phyloP scores from a whole-genome alignment of 257 asterid genomes.

The Solanum phureja region DNA sequence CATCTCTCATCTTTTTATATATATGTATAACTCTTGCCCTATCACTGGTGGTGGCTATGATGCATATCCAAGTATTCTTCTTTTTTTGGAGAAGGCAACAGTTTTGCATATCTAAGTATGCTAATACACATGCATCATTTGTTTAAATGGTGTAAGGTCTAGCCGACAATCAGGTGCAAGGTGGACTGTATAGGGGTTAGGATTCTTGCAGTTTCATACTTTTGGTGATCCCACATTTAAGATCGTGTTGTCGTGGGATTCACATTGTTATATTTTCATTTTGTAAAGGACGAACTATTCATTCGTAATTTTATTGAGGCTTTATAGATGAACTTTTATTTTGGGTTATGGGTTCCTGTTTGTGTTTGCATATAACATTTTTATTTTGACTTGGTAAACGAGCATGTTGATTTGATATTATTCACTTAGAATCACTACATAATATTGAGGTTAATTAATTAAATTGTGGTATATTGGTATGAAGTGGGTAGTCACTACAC shows the following conservation, averaged over 20 bases:
- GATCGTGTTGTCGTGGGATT: not conserved
- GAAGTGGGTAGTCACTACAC: not conserved
- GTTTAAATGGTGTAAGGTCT: not conserved
- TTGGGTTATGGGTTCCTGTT: not conserved
- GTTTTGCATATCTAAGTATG: not conserved
- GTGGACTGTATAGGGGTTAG: not conserved
- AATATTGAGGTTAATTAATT: not conserved
- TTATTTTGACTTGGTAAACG: not conserved
- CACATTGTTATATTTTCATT: not conserved
- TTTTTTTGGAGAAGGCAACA: no score
- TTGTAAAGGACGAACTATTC: not conserved
- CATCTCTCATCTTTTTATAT: not conserved
- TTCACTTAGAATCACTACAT: not conserved
- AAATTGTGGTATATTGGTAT: not conserved
- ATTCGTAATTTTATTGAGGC: not conserved
- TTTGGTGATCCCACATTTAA: not conserved
- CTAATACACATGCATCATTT: not conserved
- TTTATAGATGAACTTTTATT: not conserved
- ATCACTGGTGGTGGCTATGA: not conserved
- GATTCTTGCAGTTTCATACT: not conserved
- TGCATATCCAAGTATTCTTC: not conserved
- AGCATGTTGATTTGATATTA: not conserved
- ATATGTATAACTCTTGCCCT: not conserved
- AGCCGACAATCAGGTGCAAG: not conserved
- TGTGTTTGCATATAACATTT: not conserved